Base-by-base conservation (phyloP, 257 asterid species). In the Fraxinus americana region DNA sequence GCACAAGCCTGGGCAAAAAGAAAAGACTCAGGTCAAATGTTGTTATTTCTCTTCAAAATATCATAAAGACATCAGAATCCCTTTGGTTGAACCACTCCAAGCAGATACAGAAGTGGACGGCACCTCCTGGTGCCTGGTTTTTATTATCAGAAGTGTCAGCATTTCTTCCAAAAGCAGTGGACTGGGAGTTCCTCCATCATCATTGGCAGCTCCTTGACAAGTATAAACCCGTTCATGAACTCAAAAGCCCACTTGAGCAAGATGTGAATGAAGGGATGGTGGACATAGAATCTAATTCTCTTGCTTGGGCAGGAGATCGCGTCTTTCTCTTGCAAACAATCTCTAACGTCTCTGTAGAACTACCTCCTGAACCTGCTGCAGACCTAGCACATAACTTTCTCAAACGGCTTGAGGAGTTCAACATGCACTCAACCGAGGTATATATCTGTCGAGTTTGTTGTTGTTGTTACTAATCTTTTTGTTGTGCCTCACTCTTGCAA, bases 381-480 rank as follows among this genome's bases (percentile, higher is more conserved):
- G 97, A 92, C 66, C 90, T 95, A 70, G 98, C 98, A 34, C 96
- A 93, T 84, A 79, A 88, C 82, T 82, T 95, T 73, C 96, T 95
- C 78, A 82, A 83, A 83, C 90, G 96, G 72, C 90, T 95, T 48
- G 96, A 95, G 85, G 88, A 86, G 78, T 95, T 95, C 82, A 84
- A 88, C 84, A 91, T 95, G 99, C 97, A 91, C 82, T 85, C 96
- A 7, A 93, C 99, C 4, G 99, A 95, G 99, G 99, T 95, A 90
- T 73, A 67, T 66, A 19, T 16, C 71, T 81, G 52, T 59, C 67
- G 25, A 32, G 71, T 67, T 80, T 29, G 74, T 63, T 50, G 69
- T 19, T 29, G 9, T 7, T 16, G 8, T 7, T 29, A 25, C 13
- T 14, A 29, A 73, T 25, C 9, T 67, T 72, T 76, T 5, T 65